A percentile compares a stretch with the other conserved stretches of the same genome.
These are phyloP conservation scores for Sporothrix phasma DNA, from an alignment of 2,329 filamentous ascomycete genomes.

Conservation along the genomic window DNA sequence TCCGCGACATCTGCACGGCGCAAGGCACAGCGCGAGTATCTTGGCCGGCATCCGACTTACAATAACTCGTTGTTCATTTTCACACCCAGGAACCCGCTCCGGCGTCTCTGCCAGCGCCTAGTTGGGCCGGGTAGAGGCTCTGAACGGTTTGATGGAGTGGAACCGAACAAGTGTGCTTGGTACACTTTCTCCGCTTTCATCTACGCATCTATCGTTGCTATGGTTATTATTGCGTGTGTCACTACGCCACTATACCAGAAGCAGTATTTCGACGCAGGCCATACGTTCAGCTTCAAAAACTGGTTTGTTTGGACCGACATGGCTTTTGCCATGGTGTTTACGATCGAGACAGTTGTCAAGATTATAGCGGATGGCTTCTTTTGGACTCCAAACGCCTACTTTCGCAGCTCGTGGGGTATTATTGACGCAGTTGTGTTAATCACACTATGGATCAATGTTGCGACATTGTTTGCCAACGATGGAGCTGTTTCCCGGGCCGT, in stretches of 20 bases:
- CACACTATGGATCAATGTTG: conserved; percentile 91
- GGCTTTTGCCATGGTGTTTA: conserved; percentile 80
- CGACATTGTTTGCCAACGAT: conserved; percentile 70
- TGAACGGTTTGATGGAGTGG: conserved; percentile 79
- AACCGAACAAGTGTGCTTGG: conserved; percentile 84
- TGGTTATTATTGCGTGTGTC: conserved; percentile 93
- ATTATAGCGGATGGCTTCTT: conserved; percentile 91
- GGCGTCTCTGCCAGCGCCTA: conserved; percentile 74
- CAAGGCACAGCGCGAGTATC: conserved; percentile 81
- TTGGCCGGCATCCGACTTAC: conserved; percentile 77
- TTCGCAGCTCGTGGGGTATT: conserved; percentile 91
- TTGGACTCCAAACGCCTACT: conserved; percentile 95
- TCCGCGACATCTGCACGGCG: conserved; percentile 73
- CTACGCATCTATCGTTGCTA: conserved; percentile 86
- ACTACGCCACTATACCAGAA: conserved; percentile 93
- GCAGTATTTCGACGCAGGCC: conserved; percentile 60
- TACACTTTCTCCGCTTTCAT: conserved; percentile 89
- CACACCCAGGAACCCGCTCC: conserved; percentile 63
- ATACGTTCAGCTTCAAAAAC: conserved; percentile 52
- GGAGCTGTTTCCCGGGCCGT: conserved; percentile 81
- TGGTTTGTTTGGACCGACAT: conserved; percentile 96
- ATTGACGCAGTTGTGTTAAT: conserved; percentile 87
- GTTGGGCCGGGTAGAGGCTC: conserved; percentile 84
- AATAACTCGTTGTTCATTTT: conserved; percentile 91
- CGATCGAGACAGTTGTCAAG: conserved; percentile 78